A percentile compares a stretch with the other conserved stretches of the same genome.
Conservation (phyloP, 1,139 yeast species). For the Meyerozyma sp. region DNA sequence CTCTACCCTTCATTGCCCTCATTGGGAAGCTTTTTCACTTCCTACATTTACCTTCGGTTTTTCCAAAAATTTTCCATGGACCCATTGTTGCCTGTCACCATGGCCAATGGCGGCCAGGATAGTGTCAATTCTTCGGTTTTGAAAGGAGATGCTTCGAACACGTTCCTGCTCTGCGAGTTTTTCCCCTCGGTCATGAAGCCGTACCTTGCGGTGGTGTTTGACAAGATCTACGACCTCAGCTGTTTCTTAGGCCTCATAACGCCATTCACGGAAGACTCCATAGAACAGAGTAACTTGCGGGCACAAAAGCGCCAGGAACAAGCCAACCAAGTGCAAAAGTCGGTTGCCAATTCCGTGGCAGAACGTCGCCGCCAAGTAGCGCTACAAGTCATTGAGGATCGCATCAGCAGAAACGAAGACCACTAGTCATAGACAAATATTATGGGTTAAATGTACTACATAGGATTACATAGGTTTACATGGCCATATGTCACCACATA, state of each 20-base stretch:
- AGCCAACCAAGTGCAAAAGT: slow-evolving; percentile 33
- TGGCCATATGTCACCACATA: background rate
- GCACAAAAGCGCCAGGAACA: slow-evolving; percentile 56
- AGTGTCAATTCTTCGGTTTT: slow-evolving; percentile 25
- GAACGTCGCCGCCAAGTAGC: slow-evolving; percentile 88
- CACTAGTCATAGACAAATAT: background rate
- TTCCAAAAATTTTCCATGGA: slow-evolving; percentile 46
- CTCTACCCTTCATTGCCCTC: slow-evolving; percentile 62
- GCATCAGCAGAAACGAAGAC: slow-evolving; percentile 37
- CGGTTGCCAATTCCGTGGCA: slow-evolving; percentile 55
- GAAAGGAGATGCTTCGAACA: slow-evolving; percentile 85
- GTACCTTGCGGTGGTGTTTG: slow-evolving; percentile 48
- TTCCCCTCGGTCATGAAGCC: slow-evolving; percentile 62
- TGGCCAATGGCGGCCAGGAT: slow-evolving; percentile 17
- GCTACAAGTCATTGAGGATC: slow-evolving; percentile 72
- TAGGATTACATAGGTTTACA: background rate
- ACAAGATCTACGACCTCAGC: slow-evolving; percentile 47
- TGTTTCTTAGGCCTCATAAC: slow-evolving; percentile 53
- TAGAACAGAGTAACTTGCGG: slow-evolving; percentile 69
- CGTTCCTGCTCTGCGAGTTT: slow-evolving; percentile 77
- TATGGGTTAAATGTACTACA: background rate
- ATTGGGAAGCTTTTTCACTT: slow-evolving; percentile 58
- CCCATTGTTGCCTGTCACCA: slow-evolving; percentile 35
- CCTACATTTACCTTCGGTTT: slow-evolving; percentile 77
- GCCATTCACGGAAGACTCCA: slow-evolving; percentile 65